Evolutionary conservation across 2,329 filamentous ascomycete genomes (phyloP), one percentile per base, ranked within the genome.

Genomic region (Aspergillus novoparasiticus): DNA sequence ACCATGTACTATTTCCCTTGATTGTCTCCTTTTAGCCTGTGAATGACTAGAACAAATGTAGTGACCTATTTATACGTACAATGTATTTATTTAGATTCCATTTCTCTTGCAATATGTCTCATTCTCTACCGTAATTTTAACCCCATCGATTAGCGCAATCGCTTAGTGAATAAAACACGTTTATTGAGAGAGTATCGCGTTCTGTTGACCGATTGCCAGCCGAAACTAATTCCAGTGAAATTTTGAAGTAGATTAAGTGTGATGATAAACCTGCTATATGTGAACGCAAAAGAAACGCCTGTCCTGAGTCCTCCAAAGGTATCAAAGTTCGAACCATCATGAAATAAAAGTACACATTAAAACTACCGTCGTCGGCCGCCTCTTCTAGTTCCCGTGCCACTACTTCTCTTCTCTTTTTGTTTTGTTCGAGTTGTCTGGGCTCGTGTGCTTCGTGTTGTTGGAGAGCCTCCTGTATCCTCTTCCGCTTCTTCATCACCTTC

Each of bases 401-500:
- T 76, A 65, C 68, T 73, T 72, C 68, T 79, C 73, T 72, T 72
- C 30, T 75, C 74, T 57, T 76, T 79, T 59, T 72, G 75, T 60
- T 73, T 78, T 32, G 74, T 70, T 34, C 75, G 71, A 46, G 75
- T 73, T 23, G 74, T 71, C 41, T 78, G 73, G 14, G 76, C 76
- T 36, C 78, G 71, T 19, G 78, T 79, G 57, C 73, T 76, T 58
- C 76, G 72, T 23, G 72, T 67, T 9, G 70, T 71, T 23, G 69
- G 73, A 57, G 78, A 81, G 3, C 79, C 76, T 11, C 72, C 74
- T 26, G 73, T 71, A 30, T 75, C 75, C 36, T 67, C 73, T 53
- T 77, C 77, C 19, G 68, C 75, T 21, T 76, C 77, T 21, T 79
- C 78, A 1, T 78, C 79, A 6, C 61, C 74, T 39, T 79, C 78